Evolutionary conservation across 2,329 filamentous ascomycete species (phyloP).

Genomic region (Rhinocladiella similis): DNA sequence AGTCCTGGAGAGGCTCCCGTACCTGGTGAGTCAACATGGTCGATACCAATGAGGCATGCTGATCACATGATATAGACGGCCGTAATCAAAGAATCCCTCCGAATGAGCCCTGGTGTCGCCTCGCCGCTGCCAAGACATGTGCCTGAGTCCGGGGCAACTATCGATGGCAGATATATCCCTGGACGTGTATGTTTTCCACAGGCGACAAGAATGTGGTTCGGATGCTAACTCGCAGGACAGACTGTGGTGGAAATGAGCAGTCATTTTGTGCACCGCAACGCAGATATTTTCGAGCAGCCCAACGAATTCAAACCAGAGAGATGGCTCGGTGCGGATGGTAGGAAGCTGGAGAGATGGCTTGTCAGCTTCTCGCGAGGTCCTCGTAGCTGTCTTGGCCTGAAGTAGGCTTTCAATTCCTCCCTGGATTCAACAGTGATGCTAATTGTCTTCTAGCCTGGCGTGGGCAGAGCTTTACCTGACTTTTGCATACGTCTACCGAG

Average conservation of each 20-base stretch:
- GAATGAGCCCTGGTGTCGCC: slow-evolving; percentile 37
- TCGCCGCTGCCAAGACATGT: slow-evolving; percentile 33
- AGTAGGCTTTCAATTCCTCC: slow-evolving; percentile 17
- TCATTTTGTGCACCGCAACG: slow-evolving; percentile 30
- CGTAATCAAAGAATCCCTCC: slow-evolving; percentile 42
- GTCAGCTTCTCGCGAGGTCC: slow-evolving; percentile 48
- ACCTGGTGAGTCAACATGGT: slow-evolving; percentile 24
- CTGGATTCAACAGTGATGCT: background rate
- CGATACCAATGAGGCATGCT: background rate
- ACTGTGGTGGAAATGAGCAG: slow-evolving; percentile 33
- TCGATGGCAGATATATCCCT: slow-evolving; percentile 24
- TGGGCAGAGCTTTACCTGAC: slow-evolving; percentile 20
- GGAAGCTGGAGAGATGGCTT: slow-evolving; percentile 37
- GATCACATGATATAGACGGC: slow-evolving; percentile 27
- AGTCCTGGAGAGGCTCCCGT: slow-evolving; percentile 38
- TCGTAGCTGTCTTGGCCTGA: slow-evolving; percentile 40
- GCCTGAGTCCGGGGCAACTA: slow-evolving; percentile 24
- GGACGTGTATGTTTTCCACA: slow-evolving; percentile 26
- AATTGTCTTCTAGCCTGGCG: slow-evolving; percentile 14
- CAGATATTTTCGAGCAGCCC: slow-evolving; percentile 38
- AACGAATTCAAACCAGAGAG: slow-evolving; percentile 42
- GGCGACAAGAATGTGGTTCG: background rate
- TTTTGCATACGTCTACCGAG: slow-evolving; percentile 15
- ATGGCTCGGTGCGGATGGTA: slow-evolving; percentile 36
- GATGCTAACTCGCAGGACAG: slow-evolving; percentile 14